These are phyloP conservation scores for Schizonepeta tenuifolia DNA, from an alignment of 257 asterid genomes.

Conservation along the genomic window DNA sequence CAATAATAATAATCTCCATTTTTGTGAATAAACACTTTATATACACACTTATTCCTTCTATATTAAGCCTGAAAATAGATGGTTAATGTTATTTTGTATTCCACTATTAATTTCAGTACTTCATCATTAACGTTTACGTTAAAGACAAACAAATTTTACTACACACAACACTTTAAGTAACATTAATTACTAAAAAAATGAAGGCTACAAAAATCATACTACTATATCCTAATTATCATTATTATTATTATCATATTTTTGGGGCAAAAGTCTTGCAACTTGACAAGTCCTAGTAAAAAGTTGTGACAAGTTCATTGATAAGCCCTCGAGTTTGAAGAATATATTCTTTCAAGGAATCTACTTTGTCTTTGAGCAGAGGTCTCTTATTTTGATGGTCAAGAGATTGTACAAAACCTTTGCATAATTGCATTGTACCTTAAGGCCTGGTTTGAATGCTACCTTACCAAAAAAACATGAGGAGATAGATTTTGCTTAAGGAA, in stretches of 20 bases:
- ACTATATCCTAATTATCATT: too few relatives aligned
- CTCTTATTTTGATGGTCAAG: slow-evolving; percentile 39
- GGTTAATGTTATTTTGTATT: too few relatives aligned
- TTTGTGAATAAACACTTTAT: slow-evolving; percentile 4
- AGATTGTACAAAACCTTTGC: slow-evolving; percentile 25
- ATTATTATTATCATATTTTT: too few relatives aligned
- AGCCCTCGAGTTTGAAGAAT: slow-evolving; percentile 26
- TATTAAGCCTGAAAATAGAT: too few relatives aligned
- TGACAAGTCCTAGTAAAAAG: slow-evolving; percentile 8
- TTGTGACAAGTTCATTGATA: neutral
- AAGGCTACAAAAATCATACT: too few relatives aligned
- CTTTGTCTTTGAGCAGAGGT: slow-evolving; percentile 30
- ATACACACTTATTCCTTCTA: too few relatives aligned
- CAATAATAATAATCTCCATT: slow-evolving; percentile 8
- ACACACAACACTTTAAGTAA: too few relatives aligned
- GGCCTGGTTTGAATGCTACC: slow-evolving; percentile 14
- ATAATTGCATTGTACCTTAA: slow-evolving; percentile 28
- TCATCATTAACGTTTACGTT: too few relatives aligned
- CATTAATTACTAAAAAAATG: too few relatives aligned
- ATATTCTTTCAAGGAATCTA: slow-evolving; percentile 37
- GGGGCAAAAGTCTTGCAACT: neutral
- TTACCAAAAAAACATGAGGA: neutral
- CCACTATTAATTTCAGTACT: too few relatives aligned
- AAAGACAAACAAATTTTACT: too few relatives aligned
- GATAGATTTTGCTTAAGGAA: slow-evolving; percentile 25